These are phyloP conservation scores for Colletotrichum acutatum DNA, from an alignment of 2,329 filamentous ascomycete species.

Conservation along the genomic window DNA sequence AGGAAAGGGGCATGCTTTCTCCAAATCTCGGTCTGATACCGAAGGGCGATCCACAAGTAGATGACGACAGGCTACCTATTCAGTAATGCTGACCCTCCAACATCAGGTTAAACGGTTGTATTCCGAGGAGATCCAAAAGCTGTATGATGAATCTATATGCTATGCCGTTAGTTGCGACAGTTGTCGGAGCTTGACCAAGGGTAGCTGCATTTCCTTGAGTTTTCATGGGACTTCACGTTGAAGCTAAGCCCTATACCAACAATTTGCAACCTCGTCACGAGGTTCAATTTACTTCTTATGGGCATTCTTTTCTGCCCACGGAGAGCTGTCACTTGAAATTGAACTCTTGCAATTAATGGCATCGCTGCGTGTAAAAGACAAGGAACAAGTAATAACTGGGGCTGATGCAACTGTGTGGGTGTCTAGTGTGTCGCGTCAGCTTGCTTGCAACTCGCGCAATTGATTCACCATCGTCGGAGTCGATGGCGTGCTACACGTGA, in stretches of 20 bases:
- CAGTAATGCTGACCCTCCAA: neutral
- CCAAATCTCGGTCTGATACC: conserved; percentile 14
- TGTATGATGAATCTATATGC: neutral
- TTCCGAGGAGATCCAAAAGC: neutral
- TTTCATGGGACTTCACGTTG: neutral
- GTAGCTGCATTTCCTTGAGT: neutral
- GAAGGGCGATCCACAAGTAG: neutral
- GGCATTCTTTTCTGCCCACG: neutral
- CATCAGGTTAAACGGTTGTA: neutral
- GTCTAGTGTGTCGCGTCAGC: conserved; percentile 22
- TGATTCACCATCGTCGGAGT: conserved; percentile 26
- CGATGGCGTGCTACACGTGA: conserved; percentile 23
- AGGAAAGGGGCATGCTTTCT: neutral
- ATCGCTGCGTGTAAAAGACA: neutral
- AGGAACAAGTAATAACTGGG: neutral
- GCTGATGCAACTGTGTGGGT: conserved; percentile 4
- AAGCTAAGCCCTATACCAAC: neutral
- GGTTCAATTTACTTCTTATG: neutral
- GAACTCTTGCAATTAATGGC: neutral
- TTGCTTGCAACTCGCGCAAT: conserved; percentile 30
- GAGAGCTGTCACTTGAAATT: neutral
- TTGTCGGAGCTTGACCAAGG: neutral
- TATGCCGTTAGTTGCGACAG: neutral
- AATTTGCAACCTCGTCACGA: neutral
- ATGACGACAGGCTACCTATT: neutral